A percentile compares a stretch with the other conserved stretches of the same genome.
phyloP scores from a whole-genome alignment of 2,329 filamentous ascomycete species.

The Colletotrichum phormii region DNA sequence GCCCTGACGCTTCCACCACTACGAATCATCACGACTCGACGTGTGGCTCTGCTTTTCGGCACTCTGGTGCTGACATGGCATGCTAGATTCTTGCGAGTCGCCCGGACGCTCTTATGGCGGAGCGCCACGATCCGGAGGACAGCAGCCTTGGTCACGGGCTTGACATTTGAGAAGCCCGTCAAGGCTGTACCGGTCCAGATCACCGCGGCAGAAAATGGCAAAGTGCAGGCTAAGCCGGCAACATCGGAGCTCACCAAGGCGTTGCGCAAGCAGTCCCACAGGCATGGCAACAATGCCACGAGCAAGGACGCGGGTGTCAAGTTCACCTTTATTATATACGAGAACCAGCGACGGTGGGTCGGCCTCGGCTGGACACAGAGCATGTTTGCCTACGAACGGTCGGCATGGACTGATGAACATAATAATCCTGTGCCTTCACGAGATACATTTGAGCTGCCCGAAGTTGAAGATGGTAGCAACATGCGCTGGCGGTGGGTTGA shows the following conservation, averaged over 20 bases:
- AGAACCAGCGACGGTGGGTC: constrained; percentile 96
- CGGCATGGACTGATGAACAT: constrained; percentile 96
- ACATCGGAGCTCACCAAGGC: constrained; percentile 62
- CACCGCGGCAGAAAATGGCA: constrained; percentile 18
- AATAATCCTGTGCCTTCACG: constrained; percentile 82
- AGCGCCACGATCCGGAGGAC: constrained; percentile 79
- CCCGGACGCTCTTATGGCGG: constrained; percentile 90
- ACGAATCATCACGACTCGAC: constrained; percentile 85
- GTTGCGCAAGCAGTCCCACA: constrained; percentile 46
- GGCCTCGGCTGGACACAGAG: constrained; percentile 95
- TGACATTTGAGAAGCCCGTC: constrained; percentile 72
- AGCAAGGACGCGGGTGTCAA: constrained; percentile 82
- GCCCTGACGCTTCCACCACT: constrained; percentile 84
- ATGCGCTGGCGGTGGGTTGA: constrained; percentile 82
- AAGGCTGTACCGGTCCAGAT: constrained; percentile 41
- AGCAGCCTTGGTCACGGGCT: constrained; percentile 80
- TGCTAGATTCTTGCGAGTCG: constrained; percentile 85
- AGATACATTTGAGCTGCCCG: constrained; percentile 74
- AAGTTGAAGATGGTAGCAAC: constrained; percentile 68
- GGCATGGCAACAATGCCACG: constrained; percentile 46
- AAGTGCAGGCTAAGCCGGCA: constrained; percentile 45
- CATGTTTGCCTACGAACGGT: constrained; percentile 89
- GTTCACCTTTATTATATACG: constrained; percentile 96
- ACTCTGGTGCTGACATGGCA: constrained; percentile 93
- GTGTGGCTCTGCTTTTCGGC: constrained; percentile 86